Evolutionary conservation across 2,329 filamentous ascomycete species (phyloP).

Genomic region (Penicillium sp.): DNA sequence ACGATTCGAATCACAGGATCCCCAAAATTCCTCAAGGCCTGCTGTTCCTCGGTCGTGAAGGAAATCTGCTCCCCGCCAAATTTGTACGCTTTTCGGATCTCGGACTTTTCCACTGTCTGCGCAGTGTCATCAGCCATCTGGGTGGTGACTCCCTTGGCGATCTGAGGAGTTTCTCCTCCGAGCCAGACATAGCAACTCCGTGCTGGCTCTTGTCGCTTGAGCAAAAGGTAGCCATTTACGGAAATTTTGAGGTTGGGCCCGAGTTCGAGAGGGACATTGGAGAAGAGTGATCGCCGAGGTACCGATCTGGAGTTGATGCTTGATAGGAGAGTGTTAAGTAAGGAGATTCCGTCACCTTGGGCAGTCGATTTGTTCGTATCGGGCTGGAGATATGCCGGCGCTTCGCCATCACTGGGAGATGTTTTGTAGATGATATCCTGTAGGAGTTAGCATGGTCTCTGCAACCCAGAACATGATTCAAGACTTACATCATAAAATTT

Average conservation of each 20-base stretch:
- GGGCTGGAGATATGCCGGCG: conserved; percentile 55
- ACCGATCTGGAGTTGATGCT: conserved; percentile 90
- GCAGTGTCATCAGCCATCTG: conserved; percentile 75
- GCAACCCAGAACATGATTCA: neutral
- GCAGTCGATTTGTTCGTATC: conserved; percentile 57
- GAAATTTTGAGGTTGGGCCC: conserved; percentile 82
- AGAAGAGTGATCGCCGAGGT: conserved; percentile 81
- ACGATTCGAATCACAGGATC: conserved; percentile 81
- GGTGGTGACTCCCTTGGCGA: conserved; percentile 71
- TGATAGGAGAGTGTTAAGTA: conserved; percentile 76
- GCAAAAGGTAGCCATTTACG: conserved; percentile 86
- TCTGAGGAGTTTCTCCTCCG: conserved; percentile 78
- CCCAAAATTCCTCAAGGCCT: conserved; percentile 74
- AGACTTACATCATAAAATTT: conserved; percentile 83
- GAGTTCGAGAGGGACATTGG: conserved; percentile 81
- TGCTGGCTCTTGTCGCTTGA: conserved; percentile 78
- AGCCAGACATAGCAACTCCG: conserved; percentile 86
- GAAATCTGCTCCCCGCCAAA: conserved; percentile 88
- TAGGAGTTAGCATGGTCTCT: conserved; percentile 10
- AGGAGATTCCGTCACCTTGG: conserved; percentile 71
- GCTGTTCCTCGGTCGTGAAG: conserved; percentile 82
- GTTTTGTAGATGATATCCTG: conserved; percentile 87
- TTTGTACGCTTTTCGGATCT: conserved; percentile 90
- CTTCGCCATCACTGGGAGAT: conserved; percentile 68
- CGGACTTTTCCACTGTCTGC: conserved; percentile 71